A percentile compares a stretch with the other conserved stretches of the same genome.
Conservation (phyloP, 768 basidiomycete species). For the Termitomyces sp. region DNA sequence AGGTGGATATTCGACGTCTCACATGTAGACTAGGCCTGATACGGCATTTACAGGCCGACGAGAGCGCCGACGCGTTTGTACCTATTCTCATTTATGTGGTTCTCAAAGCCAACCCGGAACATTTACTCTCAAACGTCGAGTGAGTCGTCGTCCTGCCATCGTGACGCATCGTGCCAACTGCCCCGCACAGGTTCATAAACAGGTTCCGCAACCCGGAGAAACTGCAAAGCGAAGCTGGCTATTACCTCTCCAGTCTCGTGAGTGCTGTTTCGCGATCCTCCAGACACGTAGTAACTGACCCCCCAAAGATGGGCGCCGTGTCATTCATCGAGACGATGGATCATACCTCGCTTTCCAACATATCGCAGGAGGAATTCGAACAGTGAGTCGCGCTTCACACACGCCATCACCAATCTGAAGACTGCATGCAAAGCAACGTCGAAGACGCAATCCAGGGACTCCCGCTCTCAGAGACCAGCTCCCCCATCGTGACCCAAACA, state of each 20-base stretch:
- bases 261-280: constrained; percentile 17
- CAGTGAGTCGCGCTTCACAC: constrained; percentile 30
- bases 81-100: constrained; percentile 94
- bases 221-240: constrained; percentile 92
- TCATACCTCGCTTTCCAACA: constrained; percentile 89
- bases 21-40: constrained; percentile 61
- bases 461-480: constrained; percentile 36
- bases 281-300: not conserved
- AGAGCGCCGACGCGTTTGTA: constrained; percentile 92
- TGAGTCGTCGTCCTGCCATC: constrained; percentile 30
- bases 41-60: constrained; percentile 77
- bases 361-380: constrained; percentile 92
- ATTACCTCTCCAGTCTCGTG: constrained; percentile 94
- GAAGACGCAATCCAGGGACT: constrained; percentile 48
- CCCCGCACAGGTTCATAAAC: constrained; percentile 73
- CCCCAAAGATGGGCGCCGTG: constrained; percentile 83
- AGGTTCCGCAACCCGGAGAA: constrained; percentile 89
- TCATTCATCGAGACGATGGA: constrained; percentile 99
- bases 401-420: not conserved
- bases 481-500: constrained; percentile 26
- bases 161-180: not conserved
- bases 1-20: not conserved
- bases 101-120: constrained; percentile 88
- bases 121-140: constrained; percentile 95
- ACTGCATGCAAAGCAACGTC: constrained; percentile 33